Evolutionary conservation across 2,329 filamentous ascomycete species (phyloP).

Genomic region (Exophiala xenobiotica): DNA sequence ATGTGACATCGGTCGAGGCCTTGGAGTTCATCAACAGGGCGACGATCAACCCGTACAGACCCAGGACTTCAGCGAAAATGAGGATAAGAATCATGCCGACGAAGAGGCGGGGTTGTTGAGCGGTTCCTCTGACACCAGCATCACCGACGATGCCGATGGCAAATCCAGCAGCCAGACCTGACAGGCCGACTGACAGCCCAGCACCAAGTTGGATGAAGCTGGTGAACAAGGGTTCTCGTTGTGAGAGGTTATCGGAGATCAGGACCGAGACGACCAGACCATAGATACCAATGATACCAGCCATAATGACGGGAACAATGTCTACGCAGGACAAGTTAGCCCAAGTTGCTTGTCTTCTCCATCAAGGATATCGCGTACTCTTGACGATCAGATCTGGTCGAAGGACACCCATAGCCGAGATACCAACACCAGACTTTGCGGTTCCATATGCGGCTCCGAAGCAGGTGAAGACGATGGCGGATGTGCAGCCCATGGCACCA

Average conservation of each 20-base stretch:
- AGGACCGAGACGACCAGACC: constrained; percentile 84
- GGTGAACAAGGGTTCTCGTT: constrained; percentile 72
- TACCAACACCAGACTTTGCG: constrained; percentile 98
- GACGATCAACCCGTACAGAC: constrained; percentile 98
- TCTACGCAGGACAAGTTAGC: constrained; percentile 14
- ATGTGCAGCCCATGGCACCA: constrained; percentile 94
- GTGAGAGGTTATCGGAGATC: constrained; percentile 75
- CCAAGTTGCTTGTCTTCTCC: background rate
- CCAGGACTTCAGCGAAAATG: constrained; percentile 99
- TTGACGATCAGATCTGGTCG: constrained; percentile 98
- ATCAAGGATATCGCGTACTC: constrained; percentile 63
- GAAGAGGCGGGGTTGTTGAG: constrained; percentile 55
- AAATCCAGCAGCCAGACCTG: constrained; percentile 79
- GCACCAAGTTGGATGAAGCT: constrained; percentile 84
- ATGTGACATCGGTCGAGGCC: constrained; percentile 63
- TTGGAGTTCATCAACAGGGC: constrained; percentile 99
- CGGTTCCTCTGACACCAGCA: constrained; percentile 53
- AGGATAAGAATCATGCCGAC: constrained; percentile 99
- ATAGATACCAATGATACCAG: constrained; percentile 99
- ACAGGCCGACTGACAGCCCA: constrained; percentile 76
- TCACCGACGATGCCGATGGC: constrained; percentile 79
- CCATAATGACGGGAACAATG: constrained; percentile 70
- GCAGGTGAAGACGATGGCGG: constrained; percentile 93
- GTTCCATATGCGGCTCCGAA: constrained; percentile 97
- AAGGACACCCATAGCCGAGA: constrained; percentile 96